phyloP scores from a whole-genome alignment of 176 grass and related monocot genomes.

The Oryza nivara region DNA sequence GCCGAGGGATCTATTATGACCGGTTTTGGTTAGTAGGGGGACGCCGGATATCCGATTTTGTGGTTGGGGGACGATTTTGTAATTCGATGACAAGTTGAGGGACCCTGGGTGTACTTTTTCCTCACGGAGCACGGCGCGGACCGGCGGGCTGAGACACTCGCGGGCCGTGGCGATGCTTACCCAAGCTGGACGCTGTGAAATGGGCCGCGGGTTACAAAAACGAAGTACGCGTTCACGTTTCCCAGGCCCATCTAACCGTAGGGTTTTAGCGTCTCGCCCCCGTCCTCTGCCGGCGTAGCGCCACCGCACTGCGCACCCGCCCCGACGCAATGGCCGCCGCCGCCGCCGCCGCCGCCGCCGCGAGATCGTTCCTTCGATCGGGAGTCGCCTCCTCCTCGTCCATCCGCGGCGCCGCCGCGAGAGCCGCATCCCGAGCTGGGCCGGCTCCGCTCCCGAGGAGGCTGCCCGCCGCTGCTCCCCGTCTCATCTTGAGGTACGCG shows the following conservation, averaged over 20 bases:
- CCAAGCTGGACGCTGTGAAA: neutral
- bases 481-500: slow-evolving; percentile 57
- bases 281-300: neutral
- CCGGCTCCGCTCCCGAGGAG: slow-evolving; percentile 44
- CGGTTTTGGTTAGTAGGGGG: no score
- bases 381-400: slow-evolving; percentile 42
- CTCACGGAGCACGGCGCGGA: neutral
- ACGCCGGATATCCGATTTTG: no score
- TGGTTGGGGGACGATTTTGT: no score
- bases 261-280: slow-evolving; percentile 45
- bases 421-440: slow-evolving; percentile 40
- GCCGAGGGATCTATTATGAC: no score
- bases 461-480: slow-evolving; percentile 30
- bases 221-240: neutral
- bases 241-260: slow-evolving; percentile 30
- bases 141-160: neutral
- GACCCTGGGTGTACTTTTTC: no score
- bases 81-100: no score
- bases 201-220: neutral
- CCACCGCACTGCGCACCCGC: neutral
- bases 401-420: slow-evolving; percentile 42
- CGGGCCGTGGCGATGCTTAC: neutral
- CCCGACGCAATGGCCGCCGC: slow-evolving; percentile 54
- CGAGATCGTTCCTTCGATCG: slow-evolving; percentile 74
- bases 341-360: slow-evolving; percentile 44